Evolutionary conservation across 345 rosid species (phyloP), one percentile per base, ranked within the genome.

Genomic region (Brassica incana): DNA sequence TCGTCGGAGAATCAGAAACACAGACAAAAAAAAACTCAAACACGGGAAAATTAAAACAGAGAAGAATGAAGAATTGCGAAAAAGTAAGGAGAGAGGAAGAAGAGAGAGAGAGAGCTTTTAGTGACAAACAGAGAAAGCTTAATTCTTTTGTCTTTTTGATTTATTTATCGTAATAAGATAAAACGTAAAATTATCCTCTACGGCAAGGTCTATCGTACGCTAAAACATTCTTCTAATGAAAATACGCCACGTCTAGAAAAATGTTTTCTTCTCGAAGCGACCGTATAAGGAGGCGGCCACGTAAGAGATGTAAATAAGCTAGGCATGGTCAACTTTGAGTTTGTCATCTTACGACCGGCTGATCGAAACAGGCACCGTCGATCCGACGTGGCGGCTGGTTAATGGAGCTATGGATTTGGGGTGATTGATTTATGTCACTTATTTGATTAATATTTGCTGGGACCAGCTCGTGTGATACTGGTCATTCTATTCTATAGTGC

Each of bases 111-210:
- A 45, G 43, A 50, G 69, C 63, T 52, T 45, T 45, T 68, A 79
- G 82, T 79, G 82, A 79, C 77, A 73, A 73, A 78, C 77, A 67
- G 77, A 67, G 83, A 74, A 25, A 80, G 77, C 77, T 70, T 70
- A 6, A 48, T 73, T 73, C 82, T 73, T 72, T 40, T 73, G 9
- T 35, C 63, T 79, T 74, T 74, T 60, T 79, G 40, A n/a, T 40
- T 0, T 15, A 48, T 70, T 71, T 78, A 78, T 54, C 30, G 71
- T 38, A 71, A 62, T 72, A 62, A 52, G 64, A 61, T 15, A 16
- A 68, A 80, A 74, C 79, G 71, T 63, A 36, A 0, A 36, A 5
- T 48, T 45, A 80, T 80, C 72, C 0, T 29, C 76, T 69, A 58
- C 67, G 63, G 5, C 15, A 75, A 40, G 68, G 56, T 69, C 29